Conservation (phyloP, 2,329 filamentous ascomycete species). For the Diplodia intermedia region DNA sequence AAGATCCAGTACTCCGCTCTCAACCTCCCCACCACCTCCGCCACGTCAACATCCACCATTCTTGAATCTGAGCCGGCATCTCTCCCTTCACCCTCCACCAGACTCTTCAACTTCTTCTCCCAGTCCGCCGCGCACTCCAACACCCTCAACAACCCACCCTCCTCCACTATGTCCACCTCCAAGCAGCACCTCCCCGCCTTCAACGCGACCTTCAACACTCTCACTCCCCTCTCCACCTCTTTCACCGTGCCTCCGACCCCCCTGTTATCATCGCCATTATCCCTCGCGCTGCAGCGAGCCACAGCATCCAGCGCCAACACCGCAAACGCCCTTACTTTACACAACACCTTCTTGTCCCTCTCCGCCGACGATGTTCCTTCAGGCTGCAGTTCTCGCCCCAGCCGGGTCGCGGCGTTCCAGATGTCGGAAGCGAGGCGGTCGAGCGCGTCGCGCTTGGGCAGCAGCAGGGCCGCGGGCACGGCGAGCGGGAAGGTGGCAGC, state of each 20-base stretch:
- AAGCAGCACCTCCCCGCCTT: slow-evolving; percentile 70
- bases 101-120: slow-evolving; percentile 40
- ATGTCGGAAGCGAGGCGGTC: slow-evolving; percentile 64
- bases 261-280: neutral
- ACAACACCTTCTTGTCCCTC: slow-evolving; percentile 3
- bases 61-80: slow-evolving; percentile 27
- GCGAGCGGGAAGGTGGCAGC: slow-evolving; percentile 48
- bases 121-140: slow-evolving; percentile 70
- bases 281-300: neutral
- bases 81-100: slow-evolving; percentile 17
- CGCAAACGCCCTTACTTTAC: slow-evolving; percentile 57
- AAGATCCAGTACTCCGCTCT: slow-evolving; percentile 70
- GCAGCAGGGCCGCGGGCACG: slow-evolving; percentile 37
- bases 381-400: slow-evolving; percentile 44
- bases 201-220: slow-evolving; percentile 71
- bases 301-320: slow-evolving; percentile 68
- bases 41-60: slow-evolving; percentile 32
- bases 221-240: slow-evolving; percentile 47
- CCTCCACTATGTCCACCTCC: slow-evolving; percentile 62
- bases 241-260: neutral
- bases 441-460: slow-evolving; percentile 55
- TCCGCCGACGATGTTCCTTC: neutral
- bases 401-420: slow-evolving; percentile 71
- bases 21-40: slow-evolving; percentile 49
- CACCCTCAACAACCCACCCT: slow-evolving; percentile 65